Evolutionary conservation across 2,329 filamentous ascomycete species (phyloP).

Genomic region (Penicillium sp.): DNA sequence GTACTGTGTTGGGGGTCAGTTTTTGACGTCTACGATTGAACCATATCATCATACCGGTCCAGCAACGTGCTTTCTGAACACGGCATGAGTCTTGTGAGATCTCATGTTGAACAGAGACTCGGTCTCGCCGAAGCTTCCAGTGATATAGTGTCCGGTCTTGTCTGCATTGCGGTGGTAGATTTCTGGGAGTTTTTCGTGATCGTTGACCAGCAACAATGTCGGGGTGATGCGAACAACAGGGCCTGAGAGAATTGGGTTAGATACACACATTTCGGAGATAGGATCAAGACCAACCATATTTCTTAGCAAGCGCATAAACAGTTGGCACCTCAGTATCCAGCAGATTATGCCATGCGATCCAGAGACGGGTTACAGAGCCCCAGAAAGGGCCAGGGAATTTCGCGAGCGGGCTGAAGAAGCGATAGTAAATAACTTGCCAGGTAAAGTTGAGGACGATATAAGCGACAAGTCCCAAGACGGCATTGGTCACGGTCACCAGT

Average conservation of each 20-base stretch:
- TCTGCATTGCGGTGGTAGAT: slow-evolving; percentile 57
- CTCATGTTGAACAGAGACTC: slow-evolving; percentile 60
- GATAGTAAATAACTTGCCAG: slow-evolving; percentile 43
- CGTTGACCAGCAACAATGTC: slow-evolving; percentile 53
- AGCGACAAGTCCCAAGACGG: slow-evolving; percentile 20
- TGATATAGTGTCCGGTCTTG: slow-evolving; percentile 60
- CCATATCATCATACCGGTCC: slow-evolving; percentile 37
- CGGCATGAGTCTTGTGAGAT: slow-evolving; percentile 51
- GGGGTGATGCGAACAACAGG: slow-evolving; percentile 55
- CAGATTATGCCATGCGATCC: slow-evolving; percentile 54
- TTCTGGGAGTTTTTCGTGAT: slow-evolving; percentile 54
- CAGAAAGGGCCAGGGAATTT: slow-evolving; percentile 57
- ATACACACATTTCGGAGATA: background rate
- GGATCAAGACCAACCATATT: slow-evolving; percentile 44
- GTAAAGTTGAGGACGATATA: slow-evolving; percentile 26
- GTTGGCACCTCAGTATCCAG: slow-evolving; percentile 47
- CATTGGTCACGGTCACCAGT: slow-evolving; percentile 28
- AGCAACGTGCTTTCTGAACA: slow-evolving; percentile 55
- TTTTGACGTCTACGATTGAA: background rate
- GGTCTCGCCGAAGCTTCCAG: slow-evolving; percentile 55
- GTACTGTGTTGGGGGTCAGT: slow-evolving; percentile 37
- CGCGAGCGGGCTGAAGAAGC: slow-evolving; percentile 53
- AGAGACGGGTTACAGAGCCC: slow-evolving; percentile 54
- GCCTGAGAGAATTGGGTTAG: slow-evolving; percentile 33
- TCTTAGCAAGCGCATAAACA: slow-evolving; percentile 45